A percentile compares a stretch with the other conserved stretches of the same genome.
Evolutionary conservation across 208 protist species (phyloP).

Genomic region (Trypanosoma vivax): DNA sequence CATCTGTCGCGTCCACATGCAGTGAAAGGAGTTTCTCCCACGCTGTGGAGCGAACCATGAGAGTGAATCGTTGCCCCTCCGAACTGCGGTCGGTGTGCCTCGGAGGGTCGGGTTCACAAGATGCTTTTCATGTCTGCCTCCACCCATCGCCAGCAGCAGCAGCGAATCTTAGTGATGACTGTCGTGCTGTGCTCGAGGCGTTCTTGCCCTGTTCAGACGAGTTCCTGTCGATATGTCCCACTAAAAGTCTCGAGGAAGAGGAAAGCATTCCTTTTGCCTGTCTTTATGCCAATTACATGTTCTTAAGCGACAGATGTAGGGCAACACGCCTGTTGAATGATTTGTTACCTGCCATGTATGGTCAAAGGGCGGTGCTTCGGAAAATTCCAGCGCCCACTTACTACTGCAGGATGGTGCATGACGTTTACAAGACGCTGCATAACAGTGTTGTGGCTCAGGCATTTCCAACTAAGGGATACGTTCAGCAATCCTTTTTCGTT

Average conservation of each 20-base stretch:
- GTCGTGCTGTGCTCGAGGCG: constrained; percentile 1
- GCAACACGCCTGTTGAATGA: constrained; percentile 7
- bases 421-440: constrained; percentile 10
- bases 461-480: constrained; percentile 18
- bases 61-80: background rate
- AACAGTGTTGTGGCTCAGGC: constrained; percentile 11
- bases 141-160: background rate
- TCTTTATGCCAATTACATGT: constrained; percentile 4
- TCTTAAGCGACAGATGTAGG: constrained; percentile 9
- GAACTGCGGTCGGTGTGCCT: background rate
- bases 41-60: background rate
- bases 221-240: constrained; percentile 11
- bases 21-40: background rate
- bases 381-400: constrained; percentile 5
- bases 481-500: constrained; percentile 11
- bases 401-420: constrained; percentile 14
- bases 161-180: background rate
- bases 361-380: background rate
- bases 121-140: background rate
- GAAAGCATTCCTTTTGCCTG: constrained; percentile 10
- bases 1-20: background rate
- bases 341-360: constrained; percentile 9
- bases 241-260: background rate
- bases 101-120: background rate
- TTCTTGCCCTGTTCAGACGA: constrained; percentile 10